A percentile compares a stretch with the other conserved stretches of the same genome.
Evolutionary conservation across 371 early-diverging fungal genomes (phyloP).

Genomic region (Haplosporangium sp.): DNA sequence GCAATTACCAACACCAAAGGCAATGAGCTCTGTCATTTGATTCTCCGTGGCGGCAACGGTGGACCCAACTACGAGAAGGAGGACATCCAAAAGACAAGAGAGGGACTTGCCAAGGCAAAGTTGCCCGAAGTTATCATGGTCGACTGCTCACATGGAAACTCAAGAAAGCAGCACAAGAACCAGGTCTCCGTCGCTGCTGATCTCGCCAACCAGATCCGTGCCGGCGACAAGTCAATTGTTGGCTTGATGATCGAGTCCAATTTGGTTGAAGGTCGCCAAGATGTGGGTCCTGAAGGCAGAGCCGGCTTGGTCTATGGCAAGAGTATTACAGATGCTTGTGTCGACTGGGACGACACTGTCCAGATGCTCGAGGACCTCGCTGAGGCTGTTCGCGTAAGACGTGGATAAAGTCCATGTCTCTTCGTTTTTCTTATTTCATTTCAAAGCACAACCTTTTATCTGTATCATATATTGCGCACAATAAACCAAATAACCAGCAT

Average conservation of each 20-base stretch:
- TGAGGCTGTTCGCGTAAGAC: slow-evolving; percentile 74
- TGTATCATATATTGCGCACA: slow-evolving; percentile 1
- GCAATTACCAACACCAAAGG: slow-evolving; percentile 89
- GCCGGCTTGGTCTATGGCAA: slow-evolving; percentile 75
- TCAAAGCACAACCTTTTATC: not conserved
- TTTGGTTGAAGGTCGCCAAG: slow-evolving; percentile 81
- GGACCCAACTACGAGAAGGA: slow-evolving; percentile 88
- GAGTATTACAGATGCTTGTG: slow-evolving; percentile 86
- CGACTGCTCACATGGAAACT: slow-evolving; percentile 90
- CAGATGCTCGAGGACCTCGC: slow-evolving; percentile 69
- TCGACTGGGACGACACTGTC: slow-evolving; percentile 82
- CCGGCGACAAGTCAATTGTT: slow-evolving; percentile 61
- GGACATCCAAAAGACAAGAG: slow-evolving; percentile 64
- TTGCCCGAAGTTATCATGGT: slow-evolving; percentile 77
- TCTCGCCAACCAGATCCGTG: slow-evolving; percentile 55
- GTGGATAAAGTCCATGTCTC: slow-evolving; percentile 43
- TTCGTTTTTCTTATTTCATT: not conserved
- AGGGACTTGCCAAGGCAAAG: slow-evolving; percentile 68
- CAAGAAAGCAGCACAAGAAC: slow-evolving; percentile 76
- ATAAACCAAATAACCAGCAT: not conserved
- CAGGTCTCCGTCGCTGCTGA: slow-evolving; percentile 74
- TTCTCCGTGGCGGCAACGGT: slow-evolving; percentile 82
- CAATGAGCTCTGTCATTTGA: slow-evolving; percentile 77
- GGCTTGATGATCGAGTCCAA: slow-evolving; percentile 91
- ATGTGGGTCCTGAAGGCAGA: slow-evolving; percentile 70